These are phyloP conservation scores for Flaveria linearis DNA, from an alignment of 129 eudicot genomes.

Conservation along the genomic window DNA sequence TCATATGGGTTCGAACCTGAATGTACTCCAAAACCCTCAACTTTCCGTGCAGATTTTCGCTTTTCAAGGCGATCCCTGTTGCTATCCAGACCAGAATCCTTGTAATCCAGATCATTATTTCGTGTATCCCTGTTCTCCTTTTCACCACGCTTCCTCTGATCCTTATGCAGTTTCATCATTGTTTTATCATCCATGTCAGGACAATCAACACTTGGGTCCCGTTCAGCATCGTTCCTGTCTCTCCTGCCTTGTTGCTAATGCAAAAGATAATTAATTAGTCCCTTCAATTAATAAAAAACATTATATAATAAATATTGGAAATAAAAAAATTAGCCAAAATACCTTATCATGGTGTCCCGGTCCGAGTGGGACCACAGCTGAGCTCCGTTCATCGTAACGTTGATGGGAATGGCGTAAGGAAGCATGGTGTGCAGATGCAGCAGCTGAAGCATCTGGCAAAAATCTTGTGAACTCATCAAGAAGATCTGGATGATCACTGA, in stretches of 20 bases:
- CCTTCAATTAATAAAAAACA: neutral
- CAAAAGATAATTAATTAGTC: conserved; percentile 17
- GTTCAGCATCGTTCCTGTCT: conserved; percentile 56
- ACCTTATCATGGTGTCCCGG: conserved; percentile 62
- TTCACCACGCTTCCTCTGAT: conserved; percentile 65
- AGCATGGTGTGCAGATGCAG: conserved; percentile 67
- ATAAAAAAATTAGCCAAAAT: conserved; percentile 2
- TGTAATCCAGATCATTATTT: conserved; percentile 66
- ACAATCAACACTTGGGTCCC: conserved; percentile 61
- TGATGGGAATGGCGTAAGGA: conserved; percentile 48
- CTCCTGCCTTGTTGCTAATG: conserved; percentile 52
- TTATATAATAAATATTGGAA: neutral
- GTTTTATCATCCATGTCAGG: conserved; percentile 73
- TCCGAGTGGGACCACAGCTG: conserved; percentile 45
- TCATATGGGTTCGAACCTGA: conserved; percentile 52
- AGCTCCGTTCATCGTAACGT: conserved; percentile 71
- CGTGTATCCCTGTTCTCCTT: conserved; percentile 69
- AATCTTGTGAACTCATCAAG: conserved; percentile 93
- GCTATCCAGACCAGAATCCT: conserved; percentile 62
- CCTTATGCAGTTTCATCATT: conserved; percentile 60
- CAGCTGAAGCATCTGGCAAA: conserved; percentile 79
- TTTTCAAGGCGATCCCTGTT: conserved; percentile 58
- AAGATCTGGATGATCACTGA: conserved; percentile 78
- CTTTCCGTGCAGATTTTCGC: conserved; percentile 75
- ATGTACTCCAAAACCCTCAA: conserved; percentile 65